phyloP scores from a whole-genome alignment of 225 moss, liverwort and hornwort species.

The Thuidium tamariscinum region DNA sequence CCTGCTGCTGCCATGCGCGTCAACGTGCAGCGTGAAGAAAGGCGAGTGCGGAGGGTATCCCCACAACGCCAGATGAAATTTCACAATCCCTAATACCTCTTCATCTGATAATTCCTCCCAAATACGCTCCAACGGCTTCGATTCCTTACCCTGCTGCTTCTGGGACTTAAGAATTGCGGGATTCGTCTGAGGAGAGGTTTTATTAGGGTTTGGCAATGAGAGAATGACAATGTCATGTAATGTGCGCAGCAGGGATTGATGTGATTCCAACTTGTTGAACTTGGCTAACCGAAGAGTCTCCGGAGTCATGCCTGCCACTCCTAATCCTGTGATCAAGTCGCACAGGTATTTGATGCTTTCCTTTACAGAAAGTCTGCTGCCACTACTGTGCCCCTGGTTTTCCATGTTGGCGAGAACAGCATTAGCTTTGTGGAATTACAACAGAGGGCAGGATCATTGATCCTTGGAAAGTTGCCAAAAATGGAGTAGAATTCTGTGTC shows the following conservation, averaged over 20 bases:
- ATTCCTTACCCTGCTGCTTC: background rate
- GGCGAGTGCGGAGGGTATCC: slow-evolving; percentile 55
- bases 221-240: slow-evolving; percentile 16
- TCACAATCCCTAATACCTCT: slow-evolving; percentile 27
- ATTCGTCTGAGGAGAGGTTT: background rate
- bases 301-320: slow-evolving; percentile 17
- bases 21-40: slow-evolving; percentile 16
- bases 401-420: background rate
- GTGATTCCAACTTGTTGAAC: slow-evolving; percentile 23
- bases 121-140: background rate
- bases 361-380: slow-evolving; percentile 7
- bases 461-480: background rate
- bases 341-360: slow-evolving; percentile 30
- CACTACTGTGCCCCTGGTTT: background rate
- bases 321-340: slow-evolving; percentile 14
- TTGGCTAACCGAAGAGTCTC: slow-evolving; percentile 37
- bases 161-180: background rate
- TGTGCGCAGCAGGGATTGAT: slow-evolving; percentile 5
- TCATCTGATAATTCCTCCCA: background rate
- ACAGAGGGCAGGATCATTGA: background rate
- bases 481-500: background rate
- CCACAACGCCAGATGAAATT: slow-evolving; percentile 59
- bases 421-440: background rate
- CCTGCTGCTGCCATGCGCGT: slow-evolving; percentile 25
- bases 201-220: background rate